Base-by-base conservation (phyloP, 2,329 filamentous ascomycete genomes). In the Nigrospora osmanthi region DNA sequence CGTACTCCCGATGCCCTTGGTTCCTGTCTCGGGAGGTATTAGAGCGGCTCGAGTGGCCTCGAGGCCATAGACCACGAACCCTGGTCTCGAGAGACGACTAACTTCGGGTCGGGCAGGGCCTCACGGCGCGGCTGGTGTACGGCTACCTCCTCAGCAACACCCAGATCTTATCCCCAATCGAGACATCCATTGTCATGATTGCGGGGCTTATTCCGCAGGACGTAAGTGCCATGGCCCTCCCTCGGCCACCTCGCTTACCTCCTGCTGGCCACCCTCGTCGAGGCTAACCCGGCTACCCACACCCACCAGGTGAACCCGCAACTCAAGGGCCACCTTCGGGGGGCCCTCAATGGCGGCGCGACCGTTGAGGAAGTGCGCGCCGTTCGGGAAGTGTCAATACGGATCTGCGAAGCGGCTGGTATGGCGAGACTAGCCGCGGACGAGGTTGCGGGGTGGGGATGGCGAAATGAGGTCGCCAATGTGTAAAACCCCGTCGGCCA, bases 111-210 rank as follows among this genome's bases (percentile, higher is more conserved):
- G 6, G 23, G 9, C 23, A 28, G 23, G 40, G 70, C 1, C 54
- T 73, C 40, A 62, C 65, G 3, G 72, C 70, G 1, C 61, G 70
- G 13, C 58, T 77, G 40, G 63, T 72, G 50, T 78, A 77, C 51
- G 70, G 69, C 6, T 68, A 73, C 48, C 54, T 76, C 10, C 55
- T 76, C 34, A 73, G 69, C 57, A 73, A 75, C 50, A 66, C 63
- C 11, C 64, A 51, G 19, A 61, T 77, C 12, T 55, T 76, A n/a
- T 66, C 59, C 11, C 53, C 64, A 4, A 59, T 59, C 12, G 73
- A 78, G 54, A 77, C 68, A 3, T 75, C 72, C 28, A 73, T 70
- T 50, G 67, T 73, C n/a, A 56, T 76, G 42, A 67, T 76, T 36
- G 70, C 73, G 4, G 71, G 65, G 5, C 48, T 77, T 40, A 68